Conservation (phyloP, 805 yeast species). For the Saccharomycopsis olivae region DNA sequence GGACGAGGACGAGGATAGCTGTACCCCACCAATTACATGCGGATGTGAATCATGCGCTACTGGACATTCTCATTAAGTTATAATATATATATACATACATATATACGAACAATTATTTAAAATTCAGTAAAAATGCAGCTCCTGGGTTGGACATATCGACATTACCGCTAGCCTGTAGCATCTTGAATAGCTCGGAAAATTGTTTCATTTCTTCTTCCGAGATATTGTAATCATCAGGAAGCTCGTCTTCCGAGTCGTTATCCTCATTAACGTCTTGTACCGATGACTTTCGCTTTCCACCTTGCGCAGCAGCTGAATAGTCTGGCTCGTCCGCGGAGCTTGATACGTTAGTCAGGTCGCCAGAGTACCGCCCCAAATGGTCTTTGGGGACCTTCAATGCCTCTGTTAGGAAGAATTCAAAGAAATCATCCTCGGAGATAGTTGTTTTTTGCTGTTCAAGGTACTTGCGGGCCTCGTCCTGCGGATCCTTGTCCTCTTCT, state of each 20-base stretch:
- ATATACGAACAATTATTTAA: too few relatives aligned
- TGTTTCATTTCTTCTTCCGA: constrained; percentile 20
- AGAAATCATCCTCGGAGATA: constrained; percentile 60
- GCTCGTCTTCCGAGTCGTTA: constrained; percentile 5
- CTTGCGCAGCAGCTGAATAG: too few relatives aligned
- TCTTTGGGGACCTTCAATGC: constrained; percentile 39
- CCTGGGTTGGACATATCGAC: constrained; percentile 29
- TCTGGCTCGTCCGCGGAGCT: too few relatives aligned
- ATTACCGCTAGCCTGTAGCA: constrained; percentile 23
- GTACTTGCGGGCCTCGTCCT: constrained; percentile 22
- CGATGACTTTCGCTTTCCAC: too few relatives aligned
- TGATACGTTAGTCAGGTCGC: too few relatives aligned
- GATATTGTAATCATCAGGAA: constrained; percentile 18
- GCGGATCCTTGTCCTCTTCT: constrained; percentile 20
- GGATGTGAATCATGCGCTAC: constrained; percentile 16
- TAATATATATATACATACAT: too few relatives aligned
- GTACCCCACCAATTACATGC: constrained; percentile 18
- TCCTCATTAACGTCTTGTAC: too few relatives aligned
- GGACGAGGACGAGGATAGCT: constrained; percentile 14
- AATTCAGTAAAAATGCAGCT: constrained; percentile 25
- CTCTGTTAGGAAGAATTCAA: constrained; percentile 49
- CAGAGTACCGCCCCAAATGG: too few relatives aligned
- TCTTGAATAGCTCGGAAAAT: constrained; percentile 22
- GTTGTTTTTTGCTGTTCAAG: constrained; percentile 28
- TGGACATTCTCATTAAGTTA: constrained; percentile 3